phyloP scores from a whole-genome alignment of 140 eudicot species.

The Cichorium intybus region DNA sequence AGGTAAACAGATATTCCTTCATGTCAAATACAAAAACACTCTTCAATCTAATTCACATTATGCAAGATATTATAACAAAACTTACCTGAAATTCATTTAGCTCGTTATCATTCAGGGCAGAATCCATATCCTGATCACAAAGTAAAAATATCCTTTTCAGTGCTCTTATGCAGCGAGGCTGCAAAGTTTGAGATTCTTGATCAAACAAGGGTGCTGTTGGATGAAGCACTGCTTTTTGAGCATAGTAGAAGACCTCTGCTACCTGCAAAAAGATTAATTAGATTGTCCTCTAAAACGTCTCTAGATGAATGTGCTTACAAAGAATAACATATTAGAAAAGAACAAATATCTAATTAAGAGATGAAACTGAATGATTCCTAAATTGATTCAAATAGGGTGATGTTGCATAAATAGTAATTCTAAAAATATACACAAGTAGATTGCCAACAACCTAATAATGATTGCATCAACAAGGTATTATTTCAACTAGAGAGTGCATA shows the following conservation, averaged over 20 bases:
- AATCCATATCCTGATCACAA: slow-evolving; percentile 85
- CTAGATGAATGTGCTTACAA: slow-evolving; percentile 12
- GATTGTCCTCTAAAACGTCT: no score
- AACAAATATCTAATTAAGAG: background rate
- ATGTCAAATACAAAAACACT: slow-evolving; percentile 5
- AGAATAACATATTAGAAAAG: slow-evolving; percentile 11
- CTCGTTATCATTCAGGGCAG: slow-evolving; percentile 82
- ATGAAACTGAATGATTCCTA: background rate
- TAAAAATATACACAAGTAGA: slow-evolving; percentile 1
- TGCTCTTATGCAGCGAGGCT: slow-evolving; percentile 87
- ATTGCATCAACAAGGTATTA: background rate
- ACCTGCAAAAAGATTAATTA: slow-evolving; percentile 49
- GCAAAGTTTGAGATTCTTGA: slow-evolving; percentile 81
- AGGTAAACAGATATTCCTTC: slow-evolving; percentile 6
- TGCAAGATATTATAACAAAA: slow-evolving; percentile 7
- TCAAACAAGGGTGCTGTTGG: slow-evolving; percentile 94
- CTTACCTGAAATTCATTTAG: slow-evolving; percentile 87
- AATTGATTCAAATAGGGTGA: background rate
- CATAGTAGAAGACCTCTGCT: slow-evolving; percentile 92
- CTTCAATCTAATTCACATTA: background rate
- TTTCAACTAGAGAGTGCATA: slow-evolving; percentile 6
- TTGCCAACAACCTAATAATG: background rate
- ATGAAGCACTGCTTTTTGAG: slow-evolving; percentile 97
- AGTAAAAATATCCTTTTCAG: slow-evolving; percentile 81
- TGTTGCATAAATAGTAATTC: background rate